Conservation (phyloP, 78 protist species). For the Guillardia theta region DNA sequence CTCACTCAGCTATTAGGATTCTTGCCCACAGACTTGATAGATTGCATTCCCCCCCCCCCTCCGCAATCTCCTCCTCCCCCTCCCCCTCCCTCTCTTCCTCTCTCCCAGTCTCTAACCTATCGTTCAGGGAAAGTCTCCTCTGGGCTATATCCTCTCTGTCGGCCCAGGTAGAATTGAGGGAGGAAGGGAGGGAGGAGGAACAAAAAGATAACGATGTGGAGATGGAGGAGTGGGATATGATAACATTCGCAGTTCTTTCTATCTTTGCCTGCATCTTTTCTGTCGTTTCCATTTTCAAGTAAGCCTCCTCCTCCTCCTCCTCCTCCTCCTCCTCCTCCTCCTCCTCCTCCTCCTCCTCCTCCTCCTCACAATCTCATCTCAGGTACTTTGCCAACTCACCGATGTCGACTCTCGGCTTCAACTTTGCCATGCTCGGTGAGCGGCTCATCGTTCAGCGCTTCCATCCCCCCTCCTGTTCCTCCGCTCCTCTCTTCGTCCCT, state of each 20-base stretch:
- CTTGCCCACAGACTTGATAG: no score
- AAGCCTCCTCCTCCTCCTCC: background rate
- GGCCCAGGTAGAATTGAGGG: no score
- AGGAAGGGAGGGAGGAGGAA: no score
- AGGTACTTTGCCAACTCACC: background rate
- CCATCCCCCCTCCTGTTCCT: background rate
- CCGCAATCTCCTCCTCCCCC: no score
- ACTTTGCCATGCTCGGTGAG: background rate
- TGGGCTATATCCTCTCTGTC: background rate
- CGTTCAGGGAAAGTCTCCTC: background rate
- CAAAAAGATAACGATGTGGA: no score
- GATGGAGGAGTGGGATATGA: no score
- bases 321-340: background rate
- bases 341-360: background rate
- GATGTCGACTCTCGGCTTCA: background rate
- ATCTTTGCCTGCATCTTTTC: background rate
- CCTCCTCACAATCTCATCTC: background rate
- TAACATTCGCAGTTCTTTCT: background rate
- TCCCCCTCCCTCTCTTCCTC: no score
- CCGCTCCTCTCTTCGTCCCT: background rate
- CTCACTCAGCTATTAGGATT: no score
- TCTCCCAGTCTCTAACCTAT: no score
- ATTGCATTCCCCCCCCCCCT: no score
- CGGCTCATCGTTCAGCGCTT: no score
- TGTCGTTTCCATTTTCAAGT: background rate